These are phyloP conservation scores for Morella rubra DNA, from an alignment of 306 rosid genomes.

Conservation along the genomic window DNA sequence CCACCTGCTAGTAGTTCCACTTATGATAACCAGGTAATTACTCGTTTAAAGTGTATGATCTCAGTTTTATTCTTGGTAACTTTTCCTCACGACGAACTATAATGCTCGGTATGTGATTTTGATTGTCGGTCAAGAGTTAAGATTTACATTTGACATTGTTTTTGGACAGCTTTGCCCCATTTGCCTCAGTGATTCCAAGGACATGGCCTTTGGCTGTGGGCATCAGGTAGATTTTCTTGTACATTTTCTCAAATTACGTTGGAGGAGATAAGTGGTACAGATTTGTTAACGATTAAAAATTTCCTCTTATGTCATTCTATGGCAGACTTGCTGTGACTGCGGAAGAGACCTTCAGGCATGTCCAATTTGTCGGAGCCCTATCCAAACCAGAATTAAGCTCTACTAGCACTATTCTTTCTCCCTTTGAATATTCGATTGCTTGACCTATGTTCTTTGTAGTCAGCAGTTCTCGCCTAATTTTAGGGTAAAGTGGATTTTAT, in stretches of 20 bases:
- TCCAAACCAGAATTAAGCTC: conserved; percentile 76
- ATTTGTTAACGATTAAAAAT: conserved; percentile 15
- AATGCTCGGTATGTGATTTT: conserved; percentile 11
- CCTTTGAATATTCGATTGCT: neutral
- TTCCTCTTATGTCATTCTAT: conserved; percentile 15
- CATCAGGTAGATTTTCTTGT: conserved; percentile 65
- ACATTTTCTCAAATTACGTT: conserved; percentile 14
- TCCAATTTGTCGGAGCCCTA: conserved; percentile 83
- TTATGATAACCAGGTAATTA: conserved; percentile 65
- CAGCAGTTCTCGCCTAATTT: conserved; percentile 5
- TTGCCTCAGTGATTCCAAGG: conserved; percentile 70
- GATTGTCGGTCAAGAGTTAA: neutral
- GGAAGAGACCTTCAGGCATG: conserved; percentile 69
- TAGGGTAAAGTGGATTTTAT: neutral
- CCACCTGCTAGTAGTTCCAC: conserved; percentile 62
- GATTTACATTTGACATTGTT: conserved; percentile 28
- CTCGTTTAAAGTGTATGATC: neutral
- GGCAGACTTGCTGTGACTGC: conserved; percentile 89
- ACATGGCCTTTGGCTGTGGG: conserved; percentile 98
- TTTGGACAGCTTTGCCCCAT: conserved; percentile 77
- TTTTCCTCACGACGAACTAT: neutral
- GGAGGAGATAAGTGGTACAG: neutral
- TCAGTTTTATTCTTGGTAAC: neutral
- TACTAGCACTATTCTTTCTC: conserved; percentile 36
- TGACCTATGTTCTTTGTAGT: conserved; percentile 40